phyloP scores from a whole-genome alignment of 768 basidiomycete genomes.

The Suillus occidentalis region DNA sequence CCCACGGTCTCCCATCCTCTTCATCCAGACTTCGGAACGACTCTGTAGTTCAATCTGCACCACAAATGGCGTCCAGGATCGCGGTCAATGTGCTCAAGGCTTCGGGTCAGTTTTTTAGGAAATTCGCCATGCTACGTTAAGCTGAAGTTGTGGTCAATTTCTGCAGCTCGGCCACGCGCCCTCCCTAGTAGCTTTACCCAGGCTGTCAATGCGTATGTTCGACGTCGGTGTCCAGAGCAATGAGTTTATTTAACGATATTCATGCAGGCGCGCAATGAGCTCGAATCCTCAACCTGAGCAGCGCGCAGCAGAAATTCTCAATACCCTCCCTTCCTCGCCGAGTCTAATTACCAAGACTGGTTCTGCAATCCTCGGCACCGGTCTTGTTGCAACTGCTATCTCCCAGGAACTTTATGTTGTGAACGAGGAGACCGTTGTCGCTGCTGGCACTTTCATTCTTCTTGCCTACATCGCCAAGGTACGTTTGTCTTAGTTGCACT shows the following conservation, averaged over 20 bases:
- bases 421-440: constrained; percentile 93
- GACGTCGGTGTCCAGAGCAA: constrained; percentile 6
- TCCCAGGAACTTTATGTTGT: constrained; percentile 97
- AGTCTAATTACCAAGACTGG: constrained; percentile 95
- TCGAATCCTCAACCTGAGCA: constrained; percentile 75
- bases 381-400: constrained; percentile 86
- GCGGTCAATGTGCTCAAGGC: constrained; percentile 63
- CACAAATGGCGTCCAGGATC: constrained; percentile 68
- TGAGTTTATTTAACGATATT: constrained; percentile 11
- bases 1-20: constrained; percentile 23
- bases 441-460: constrained; percentile 81
- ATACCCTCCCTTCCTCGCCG: constrained; percentile 81
- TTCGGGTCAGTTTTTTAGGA: constrained; percentile 43
- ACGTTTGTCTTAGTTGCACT: constrained; percentile 23
- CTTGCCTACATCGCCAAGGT: constrained; percentile 82
- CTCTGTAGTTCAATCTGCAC: constrained; percentile 10
- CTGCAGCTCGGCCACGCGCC: constrained; percentile 54
- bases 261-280: constrained; percentile 63
- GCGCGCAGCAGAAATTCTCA: constrained; percentile 87
- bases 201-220: constrained; percentile 47
- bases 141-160: constrained; percentile 2
- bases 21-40: constrained; percentile 8
- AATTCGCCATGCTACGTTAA: background rate
- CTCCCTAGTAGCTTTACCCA: constrained; percentile 45
- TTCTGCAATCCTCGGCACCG: constrained; percentile 86